Evolutionary conservation across 73 alveolate genomes (phyloP).

Genomic region (Uronychia binucleata): DNA sequence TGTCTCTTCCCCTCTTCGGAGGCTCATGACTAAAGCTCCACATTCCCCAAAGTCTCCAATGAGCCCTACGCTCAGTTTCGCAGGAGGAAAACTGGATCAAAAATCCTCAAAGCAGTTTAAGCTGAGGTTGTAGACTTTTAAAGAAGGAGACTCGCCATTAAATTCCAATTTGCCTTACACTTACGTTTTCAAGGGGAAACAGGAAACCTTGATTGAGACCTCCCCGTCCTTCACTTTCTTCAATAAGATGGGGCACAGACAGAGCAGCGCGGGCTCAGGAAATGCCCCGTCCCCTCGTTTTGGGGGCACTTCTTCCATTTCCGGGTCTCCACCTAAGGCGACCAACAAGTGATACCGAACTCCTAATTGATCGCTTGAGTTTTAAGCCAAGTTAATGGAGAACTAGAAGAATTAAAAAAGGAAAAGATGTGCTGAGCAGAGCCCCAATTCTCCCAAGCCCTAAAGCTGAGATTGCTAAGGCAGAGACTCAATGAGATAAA

Average conservation of each 20-base stretch:
- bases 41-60: background rate
- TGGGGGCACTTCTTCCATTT: background rate
- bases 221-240: background rate
- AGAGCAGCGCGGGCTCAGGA: background rate
- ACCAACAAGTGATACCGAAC: too few species aligned
- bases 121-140: background rate
- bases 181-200: background rate
- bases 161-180: too few species aligned
- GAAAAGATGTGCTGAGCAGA: background rate
- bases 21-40: background rate
- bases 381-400: too few species aligned
- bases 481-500: too few species aligned
- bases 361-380: too few species aligned
- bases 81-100: too few species aligned
- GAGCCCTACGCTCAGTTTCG: background rate
- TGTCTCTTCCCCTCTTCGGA: background rate
- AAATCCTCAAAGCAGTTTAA: background rate
- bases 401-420: too few species aligned
- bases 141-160: too few species aligned
- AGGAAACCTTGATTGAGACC: background rate
- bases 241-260: background rate
- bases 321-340: background rate
- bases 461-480: background rate
- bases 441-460: background rate
- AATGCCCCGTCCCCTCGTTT: background rate